phyloP scores from a whole-genome alignment of 768 basidiomycete genomes.

The Lanmaoa pseudosensibilis region DNA sequence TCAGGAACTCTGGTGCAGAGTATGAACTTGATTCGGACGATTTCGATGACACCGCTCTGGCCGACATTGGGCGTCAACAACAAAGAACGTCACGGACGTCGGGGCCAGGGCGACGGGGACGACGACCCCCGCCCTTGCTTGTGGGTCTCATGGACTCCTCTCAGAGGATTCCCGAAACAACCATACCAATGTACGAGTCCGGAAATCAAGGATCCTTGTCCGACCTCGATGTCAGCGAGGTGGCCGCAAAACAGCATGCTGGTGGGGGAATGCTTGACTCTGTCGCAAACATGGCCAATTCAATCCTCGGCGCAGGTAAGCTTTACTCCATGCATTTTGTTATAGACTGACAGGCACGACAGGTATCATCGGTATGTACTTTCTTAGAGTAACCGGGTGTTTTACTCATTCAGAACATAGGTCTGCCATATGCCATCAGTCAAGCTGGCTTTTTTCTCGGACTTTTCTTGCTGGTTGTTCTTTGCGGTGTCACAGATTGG shows the following conservation, averaged over 20 bases:
- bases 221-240: conserved; percentile 61
- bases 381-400: not conserved
- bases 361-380: conserved; percentile 71
- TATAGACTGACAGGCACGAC: conserved; percentile 19
- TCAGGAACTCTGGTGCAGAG: conserved; percentile 44
- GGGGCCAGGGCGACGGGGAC: conserved; percentile 40
- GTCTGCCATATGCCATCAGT: conserved; percentile 89
- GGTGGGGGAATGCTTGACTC: conserved; percentile 80
- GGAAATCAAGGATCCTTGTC: conserved; percentile 33
- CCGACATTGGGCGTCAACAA: conserved; percentile 33
- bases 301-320: conserved; percentile 89
- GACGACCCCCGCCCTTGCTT: conserved; percentile 72
- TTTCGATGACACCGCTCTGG: conserved; percentile 53
- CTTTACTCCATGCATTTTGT: not conserved
- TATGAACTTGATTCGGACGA: conserved; percentile 86
- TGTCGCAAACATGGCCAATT: conserved; percentile 93
- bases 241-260: conserved; percentile 62
- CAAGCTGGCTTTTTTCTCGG: conserved; percentile 95
- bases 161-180: conserved; percentile 57
- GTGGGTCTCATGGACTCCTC: conserved; percentile 74
- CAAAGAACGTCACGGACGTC: conserved; percentile 21
- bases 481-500: conserved; percentile 93
- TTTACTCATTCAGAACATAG: conserved; percentile 38
- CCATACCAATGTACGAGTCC: conserved; percentile 45
- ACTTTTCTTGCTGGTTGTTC: conserved; percentile 70